Conservation (phyloP, 768 basidiomycete genomes). For the Suillus subalutaceus region DNA sequence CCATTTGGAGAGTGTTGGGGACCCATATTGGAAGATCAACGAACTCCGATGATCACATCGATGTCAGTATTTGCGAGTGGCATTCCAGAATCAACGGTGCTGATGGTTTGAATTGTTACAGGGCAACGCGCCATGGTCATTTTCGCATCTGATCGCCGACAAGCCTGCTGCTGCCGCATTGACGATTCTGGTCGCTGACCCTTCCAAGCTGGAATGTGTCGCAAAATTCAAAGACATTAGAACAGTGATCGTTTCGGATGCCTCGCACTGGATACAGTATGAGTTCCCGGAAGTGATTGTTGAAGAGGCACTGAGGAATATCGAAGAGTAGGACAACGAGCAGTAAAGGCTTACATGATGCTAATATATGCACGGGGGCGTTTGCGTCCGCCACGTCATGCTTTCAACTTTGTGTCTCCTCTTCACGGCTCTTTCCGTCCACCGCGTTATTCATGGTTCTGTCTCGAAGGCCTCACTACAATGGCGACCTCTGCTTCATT, state of each 20-base stretch:
- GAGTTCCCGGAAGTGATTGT: constrained; percentile 21
- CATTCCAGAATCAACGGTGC: background rate
- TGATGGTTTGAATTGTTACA: constrained; percentile 8
- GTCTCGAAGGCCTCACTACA: no score
- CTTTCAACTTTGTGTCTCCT: no score
- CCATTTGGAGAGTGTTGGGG: constrained; percentile 15
- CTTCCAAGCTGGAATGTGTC: constrained; percentile 12
- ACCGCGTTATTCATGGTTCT: no score
- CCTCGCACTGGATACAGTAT: constrained; percentile 23
- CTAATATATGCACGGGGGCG: background rate
- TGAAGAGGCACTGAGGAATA: constrained; percentile 13
- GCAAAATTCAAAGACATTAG: constrained; percentile 15
- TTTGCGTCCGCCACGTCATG: no score
- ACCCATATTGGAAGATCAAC: constrained; percentile 10
- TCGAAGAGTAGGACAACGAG: background rate
- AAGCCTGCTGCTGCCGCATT: constrained; percentile 13
- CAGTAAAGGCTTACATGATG: background rate
- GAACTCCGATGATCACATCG: constrained; percentile 13
- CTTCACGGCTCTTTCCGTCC: no score
- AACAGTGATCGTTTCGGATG: constrained; percentile 10
- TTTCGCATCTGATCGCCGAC: constrained; percentile 13
- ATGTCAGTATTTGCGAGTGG: constrained; percentile 8
- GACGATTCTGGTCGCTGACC: constrained; percentile 16
- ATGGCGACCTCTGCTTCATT: no score
- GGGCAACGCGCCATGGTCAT: constrained; percentile 22